phyloP scores from a whole-genome alignment of 2,329 filamentous ascomycete species.

The Neoarthrinium moseri region DNA sequence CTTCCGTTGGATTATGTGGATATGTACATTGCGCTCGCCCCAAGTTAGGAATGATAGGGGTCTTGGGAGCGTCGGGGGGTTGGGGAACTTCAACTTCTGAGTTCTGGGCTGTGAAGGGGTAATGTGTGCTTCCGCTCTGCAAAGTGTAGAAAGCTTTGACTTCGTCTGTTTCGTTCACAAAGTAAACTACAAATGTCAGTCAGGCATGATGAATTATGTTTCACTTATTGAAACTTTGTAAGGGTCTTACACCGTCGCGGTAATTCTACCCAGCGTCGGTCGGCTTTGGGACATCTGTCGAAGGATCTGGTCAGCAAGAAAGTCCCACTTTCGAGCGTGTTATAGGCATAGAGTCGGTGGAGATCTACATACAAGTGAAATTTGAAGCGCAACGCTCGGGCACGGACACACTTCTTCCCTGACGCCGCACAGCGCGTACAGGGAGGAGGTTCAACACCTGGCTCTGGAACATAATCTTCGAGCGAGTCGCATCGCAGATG shows the following conservation, averaged over 20 bases:
- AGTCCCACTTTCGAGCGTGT: no score
- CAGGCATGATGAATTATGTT: background rate
- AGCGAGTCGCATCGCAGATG: constrained; percentile 2
- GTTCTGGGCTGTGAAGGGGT: background rate
- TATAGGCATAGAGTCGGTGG: no score
- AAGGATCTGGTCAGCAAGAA: background rate
- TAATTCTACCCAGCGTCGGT: background rate
- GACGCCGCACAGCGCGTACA: background rate
- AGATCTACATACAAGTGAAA: constrained; percentile 1
- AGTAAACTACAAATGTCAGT: constrained; percentile 1
- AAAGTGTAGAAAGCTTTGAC: constrained; percentile 3
- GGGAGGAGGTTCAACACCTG: background rate
- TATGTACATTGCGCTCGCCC: no score
- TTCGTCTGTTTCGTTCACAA: constrained; percentile 5
- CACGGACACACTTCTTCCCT: constrained; percentile 3
- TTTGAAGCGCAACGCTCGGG: constrained; percentile 3
- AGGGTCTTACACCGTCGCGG: constrained; percentile 1
- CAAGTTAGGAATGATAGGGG: background rate
- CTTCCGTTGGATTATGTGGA: background rate
- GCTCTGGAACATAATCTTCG: background rate
- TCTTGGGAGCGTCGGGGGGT: background rate
- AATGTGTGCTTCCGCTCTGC: background rate
- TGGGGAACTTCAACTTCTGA: background rate
- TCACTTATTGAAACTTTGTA: no score
- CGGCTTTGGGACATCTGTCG: background rate